Base-by-base conservation (phyloP, 2,329 filamentous ascomycete genomes). In the Venturia oleaginea region DNA sequence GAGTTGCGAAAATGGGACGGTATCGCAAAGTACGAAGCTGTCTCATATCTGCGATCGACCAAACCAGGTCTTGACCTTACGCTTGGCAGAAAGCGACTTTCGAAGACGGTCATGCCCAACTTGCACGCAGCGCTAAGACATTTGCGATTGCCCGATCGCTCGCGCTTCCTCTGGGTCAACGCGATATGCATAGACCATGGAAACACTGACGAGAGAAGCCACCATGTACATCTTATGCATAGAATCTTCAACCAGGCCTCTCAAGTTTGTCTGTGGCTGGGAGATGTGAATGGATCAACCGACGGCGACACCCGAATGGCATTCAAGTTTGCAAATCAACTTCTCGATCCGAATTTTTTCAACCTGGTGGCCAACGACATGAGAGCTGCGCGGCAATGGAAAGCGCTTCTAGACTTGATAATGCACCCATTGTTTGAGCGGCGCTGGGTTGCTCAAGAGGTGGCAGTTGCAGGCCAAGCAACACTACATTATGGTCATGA, bases 371-470 rank as follows among this genome's bases (percentile, higher is more conserved):
- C 65, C 42, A 67, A 69, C 10, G 67, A 69, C 61, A 65, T 62
- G 34, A 61, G 67, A 4, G 59, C 66, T 8, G 66, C 65, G 1
- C 55, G 66, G 0, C 71, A 76, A 64, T 71, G 72, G 77, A 59
- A 66, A 4, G 69, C 73, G 0, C 63, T 79, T 0, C 66, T 76
- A 3, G 64, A 67, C 8, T 65, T 79, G 4, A 78, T 79, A 68
- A 69, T 73, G 59, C 68, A 76, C 7, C 68, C 69, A 2, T 79
- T 61, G 42, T 61, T 61, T 17, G 59, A 61, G 22, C 59, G 64
- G 4, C 38, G 62, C n/a, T 79, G 77, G 78, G 74, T 79, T 1
- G 72, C 79, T 0, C 77, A 79, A 66, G 78, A 79, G 66, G 72
- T 79, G 15, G 72, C 73, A 0, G 69, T 76, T 32, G 76, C 77